Evolutionary conservation across 768 basidiomycete species (phyloP), one percentile per base, ranked within the genome.

Genomic region (Pulveroboletus ravenelii): DNA sequence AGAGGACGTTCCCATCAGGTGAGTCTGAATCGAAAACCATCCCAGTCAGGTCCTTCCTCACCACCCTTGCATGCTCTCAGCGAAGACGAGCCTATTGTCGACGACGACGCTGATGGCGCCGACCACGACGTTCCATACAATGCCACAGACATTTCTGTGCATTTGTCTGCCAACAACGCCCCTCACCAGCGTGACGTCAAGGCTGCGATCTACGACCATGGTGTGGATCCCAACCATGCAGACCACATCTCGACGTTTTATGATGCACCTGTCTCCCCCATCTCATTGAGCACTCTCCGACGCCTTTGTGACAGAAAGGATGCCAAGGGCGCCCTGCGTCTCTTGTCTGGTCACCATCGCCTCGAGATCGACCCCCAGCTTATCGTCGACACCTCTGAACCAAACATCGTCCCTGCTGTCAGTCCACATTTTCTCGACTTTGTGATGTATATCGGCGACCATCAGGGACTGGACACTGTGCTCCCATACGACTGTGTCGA

Each of bases 141-240:
- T 2, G 52, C 47, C 2, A 34, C 47, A 0, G 52, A 32, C 2
- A 41, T 53, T 0, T 47, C 52, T 1, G 1, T 30, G 3, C 41
- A 14, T 10, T 41, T 53, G 1, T 44, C 47, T 4, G 47, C 52
- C 10, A 3, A 40, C 3, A 42, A 53, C 1, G 47, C 52, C 0
- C 52, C 52, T 0, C 23, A 7, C 1, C 52, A 53, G 25, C 15
- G 1, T 1, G 47, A 49, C 1, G 8, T 50, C 0, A 37, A 53
- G 47, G 41, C 41, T 3, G 52, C 52, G 1, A 15, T 44, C 0
- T 53, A 49, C 1, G 31, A 53, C 25, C 52, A 53, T 2, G 37
- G 10, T 2, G 1, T 1, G 0, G 30, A 39, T 1, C 13, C 6
- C 2, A 1, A 27, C 17, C 9, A 31, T 0, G 25, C 10, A 0